phyloP scores from a whole-genome alignment of 441 rosid species.

The Syzygium malaccense region DNA sequence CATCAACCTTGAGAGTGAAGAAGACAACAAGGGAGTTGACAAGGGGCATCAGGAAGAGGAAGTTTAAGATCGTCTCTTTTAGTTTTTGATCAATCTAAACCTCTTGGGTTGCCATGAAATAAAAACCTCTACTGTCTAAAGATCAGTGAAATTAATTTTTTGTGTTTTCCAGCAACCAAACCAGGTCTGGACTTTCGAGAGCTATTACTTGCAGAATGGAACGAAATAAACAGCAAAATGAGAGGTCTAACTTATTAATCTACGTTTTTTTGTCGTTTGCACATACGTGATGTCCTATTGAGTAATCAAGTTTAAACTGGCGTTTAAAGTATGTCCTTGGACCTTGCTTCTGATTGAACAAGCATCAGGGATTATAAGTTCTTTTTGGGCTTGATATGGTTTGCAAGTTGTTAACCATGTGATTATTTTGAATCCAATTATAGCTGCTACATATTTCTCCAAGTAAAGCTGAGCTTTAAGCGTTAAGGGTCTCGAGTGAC shows the following conservation, averaged over 20 bases:
- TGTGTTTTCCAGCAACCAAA: neutral
- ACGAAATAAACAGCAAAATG: neutral
- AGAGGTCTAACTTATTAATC: neutral
- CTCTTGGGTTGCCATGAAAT: neutral
- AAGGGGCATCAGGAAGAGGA: neutral
- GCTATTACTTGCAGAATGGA: neutral
- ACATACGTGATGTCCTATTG: neutral
- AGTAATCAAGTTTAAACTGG: neutral
- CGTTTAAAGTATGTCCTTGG: neutral
- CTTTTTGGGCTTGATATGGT: neutral
- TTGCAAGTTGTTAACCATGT: neutral
- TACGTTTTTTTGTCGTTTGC: neutral
- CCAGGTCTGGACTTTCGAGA: neutral
- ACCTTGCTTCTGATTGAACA: neutral
- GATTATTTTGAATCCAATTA: neutral
- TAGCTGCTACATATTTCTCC: neutral
- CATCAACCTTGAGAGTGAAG: neutral
- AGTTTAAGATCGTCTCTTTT: neutral
- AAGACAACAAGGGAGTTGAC: neutral
- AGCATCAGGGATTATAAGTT: neutral
- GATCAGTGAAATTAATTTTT: neutral
- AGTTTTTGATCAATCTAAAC: neutral
- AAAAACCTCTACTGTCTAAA: neutral
- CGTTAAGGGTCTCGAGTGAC: neutral
- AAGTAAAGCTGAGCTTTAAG: neutral